Conservation (phyloP, 2,329 filamentous ascomycete genomes). For the Colletotrichum gloeosporioides region DNA sequence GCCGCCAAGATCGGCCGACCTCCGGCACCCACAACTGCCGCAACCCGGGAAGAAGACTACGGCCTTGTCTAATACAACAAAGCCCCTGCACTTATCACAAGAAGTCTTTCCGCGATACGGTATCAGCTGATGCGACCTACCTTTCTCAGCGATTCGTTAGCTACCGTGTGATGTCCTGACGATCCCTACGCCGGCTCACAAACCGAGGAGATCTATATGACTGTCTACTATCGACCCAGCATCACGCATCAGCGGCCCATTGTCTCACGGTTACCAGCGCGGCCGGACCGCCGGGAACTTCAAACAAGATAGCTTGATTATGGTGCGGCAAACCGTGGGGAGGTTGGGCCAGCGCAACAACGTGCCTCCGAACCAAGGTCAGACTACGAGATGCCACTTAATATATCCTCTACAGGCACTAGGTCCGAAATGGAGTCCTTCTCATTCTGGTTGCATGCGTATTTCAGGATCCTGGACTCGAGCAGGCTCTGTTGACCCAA, state of each 20-base stretch:
- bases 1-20: slow-evolving; percentile 12
- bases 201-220: slow-evolving; percentile 19
- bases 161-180: not conserved
- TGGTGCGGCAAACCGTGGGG: not conserved
- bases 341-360: not conserved
- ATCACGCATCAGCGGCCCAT: not conserved
- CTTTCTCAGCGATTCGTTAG: slow-evolving; percentile 1
- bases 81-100: slow-evolving; percentile 4
- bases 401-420: slow-evolving; percentile 13
- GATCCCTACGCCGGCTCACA: slow-evolving; percentile 11
- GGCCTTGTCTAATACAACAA: not conserved
- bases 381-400: not conserved
- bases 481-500: not conserved
- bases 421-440: not conserved
- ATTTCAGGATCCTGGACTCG: not conserved
- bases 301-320: not conserved
- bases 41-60: not conserved
- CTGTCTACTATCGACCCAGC: slow-evolving; percentile 1
- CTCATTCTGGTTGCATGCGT: not conserved
- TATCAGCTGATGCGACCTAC: slow-evolving; percentile 13
- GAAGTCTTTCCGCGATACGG: not conserved
- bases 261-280: not conserved
- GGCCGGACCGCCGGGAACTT: not conserved
- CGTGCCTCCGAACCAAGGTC: not conserved
- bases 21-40: slow-evolving; percentile 14